These are phyloP conservation scores for Solanum hybrid DNA, from an alignment of 305 asterid species.

Conservation along the genomic window DNA sequence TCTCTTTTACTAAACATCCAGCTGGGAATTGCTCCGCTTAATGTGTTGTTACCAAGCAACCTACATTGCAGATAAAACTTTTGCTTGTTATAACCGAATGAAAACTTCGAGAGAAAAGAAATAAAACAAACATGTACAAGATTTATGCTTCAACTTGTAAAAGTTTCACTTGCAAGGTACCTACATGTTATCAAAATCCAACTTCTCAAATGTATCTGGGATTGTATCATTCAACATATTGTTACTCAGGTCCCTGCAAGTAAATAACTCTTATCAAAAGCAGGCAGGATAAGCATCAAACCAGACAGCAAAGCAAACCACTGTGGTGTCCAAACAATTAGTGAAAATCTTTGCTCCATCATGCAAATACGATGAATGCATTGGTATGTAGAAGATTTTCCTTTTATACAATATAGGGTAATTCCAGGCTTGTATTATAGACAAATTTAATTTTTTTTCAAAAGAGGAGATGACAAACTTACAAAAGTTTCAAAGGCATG, in stretches of 20 bases:
- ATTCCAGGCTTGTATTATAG: neutral
- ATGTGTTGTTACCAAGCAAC: slow-evolving; percentile 55
- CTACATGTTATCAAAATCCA: slow-evolving; percentile 31
- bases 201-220: slow-evolving; percentile 20
- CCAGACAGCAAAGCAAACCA: neutral
- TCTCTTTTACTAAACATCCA: slow-evolving; percentile 26
- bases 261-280: neutral
- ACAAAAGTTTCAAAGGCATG: slow-evolving; percentile 41
- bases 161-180: slow-evolving; percentile 6
- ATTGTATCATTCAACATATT: slow-evolving; percentile 55
- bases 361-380: neutral
- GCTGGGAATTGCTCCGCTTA: slow-evolving; percentile 50
- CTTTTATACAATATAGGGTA: neutral
- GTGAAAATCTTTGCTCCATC: neutral
- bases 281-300: neutral
- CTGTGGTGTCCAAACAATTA: neutral
- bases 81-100: neutral
- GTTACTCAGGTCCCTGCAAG: slow-evolving; percentile 68
- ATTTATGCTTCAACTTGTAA: neutral
- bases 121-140: neutral
- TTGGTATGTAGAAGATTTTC: neutral
- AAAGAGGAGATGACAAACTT: slow-evolving; percentile 17
- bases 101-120: neutral
- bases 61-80: slow-evolving; percentile 23
- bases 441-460: neutral